These are phyloP conservation scores for Ambispora gerdemannii DNA, from an alignment of 192 early-diverging fungal genomes.

Conservation along the genomic window DNA sequence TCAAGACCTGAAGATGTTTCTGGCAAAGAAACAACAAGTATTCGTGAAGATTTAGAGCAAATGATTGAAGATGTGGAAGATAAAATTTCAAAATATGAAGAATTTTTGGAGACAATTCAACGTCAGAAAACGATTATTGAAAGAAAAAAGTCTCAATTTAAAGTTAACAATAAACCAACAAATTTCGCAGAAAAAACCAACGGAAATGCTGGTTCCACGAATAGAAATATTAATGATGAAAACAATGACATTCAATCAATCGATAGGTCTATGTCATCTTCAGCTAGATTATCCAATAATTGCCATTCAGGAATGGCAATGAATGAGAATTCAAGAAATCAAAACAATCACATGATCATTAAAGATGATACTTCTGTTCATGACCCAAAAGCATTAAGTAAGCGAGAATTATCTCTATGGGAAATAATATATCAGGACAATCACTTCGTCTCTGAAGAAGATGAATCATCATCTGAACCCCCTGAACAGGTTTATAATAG, in stretches of 20 bases:
- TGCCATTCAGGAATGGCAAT: neutral
- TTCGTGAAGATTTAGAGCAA: neutral
- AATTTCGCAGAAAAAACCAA: neutral
- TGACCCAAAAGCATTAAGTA: neutral
- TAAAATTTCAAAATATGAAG: neutral
- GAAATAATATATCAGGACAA: neutral
- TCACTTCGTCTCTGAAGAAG: neutral
- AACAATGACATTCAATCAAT: neutral
- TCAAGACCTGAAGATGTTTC: neutral
- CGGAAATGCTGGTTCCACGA: neutral
- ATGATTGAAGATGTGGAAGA: neutral
- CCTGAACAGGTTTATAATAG: constrained; percentile 34
- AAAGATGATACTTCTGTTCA: too few species aligned
- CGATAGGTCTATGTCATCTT: neutral
- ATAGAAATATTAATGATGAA: neutral
- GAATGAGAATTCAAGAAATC: neutral
- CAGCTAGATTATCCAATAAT: neutral
- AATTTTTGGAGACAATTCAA: neutral
- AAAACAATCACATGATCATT: neutral
- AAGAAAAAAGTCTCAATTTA: neutral
- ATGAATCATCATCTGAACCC: neutral
- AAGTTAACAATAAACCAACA: neutral
- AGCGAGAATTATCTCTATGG: neutral
- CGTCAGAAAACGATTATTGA: neutral
- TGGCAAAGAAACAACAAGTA: neutral